Evolutionary conservation across 2,329 filamentous ascomycete species (phyloP).

Genomic region (Xylaria sp.): DNA sequence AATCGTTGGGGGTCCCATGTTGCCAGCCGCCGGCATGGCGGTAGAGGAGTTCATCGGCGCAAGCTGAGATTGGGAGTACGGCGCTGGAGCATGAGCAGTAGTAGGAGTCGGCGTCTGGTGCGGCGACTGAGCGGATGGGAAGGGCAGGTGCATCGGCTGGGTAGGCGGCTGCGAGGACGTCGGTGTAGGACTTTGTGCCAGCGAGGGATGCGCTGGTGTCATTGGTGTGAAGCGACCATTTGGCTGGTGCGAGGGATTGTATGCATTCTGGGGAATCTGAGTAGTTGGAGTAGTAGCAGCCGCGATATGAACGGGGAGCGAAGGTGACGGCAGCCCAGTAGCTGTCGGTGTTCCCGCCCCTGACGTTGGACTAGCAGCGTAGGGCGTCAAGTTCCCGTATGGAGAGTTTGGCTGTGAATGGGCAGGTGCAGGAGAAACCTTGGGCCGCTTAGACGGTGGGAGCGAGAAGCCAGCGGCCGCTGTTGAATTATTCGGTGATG

Average conservation of each 20-base stretch:
- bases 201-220: slow-evolving; percentile 25
- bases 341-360: slow-evolving; percentile 48
- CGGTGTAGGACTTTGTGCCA: slow-evolving; percentile 15
- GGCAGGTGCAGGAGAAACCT: slow-evolving; percentile 70
- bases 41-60: slow-evolving; percentile 30
- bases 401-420: slow-evolving; percentile 64
- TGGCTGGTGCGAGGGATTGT: slow-evolving; percentile 38
- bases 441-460: slow-evolving; percentile 75
- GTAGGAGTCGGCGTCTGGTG: slow-evolving; percentile 31
- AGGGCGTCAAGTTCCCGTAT: slow-evolving; percentile 44
- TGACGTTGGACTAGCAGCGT: slow-evolving; percentile 48
- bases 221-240: slow-evolving; percentile 34
- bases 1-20: slow-evolving; percentile 42
- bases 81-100: slow-evolving; percentile 28
- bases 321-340: slow-evolving; percentile 39
- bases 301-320: slow-evolving; percentile 35
- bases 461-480: slow-evolving; percentile 60
- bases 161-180: slow-evolving; percentile 20
- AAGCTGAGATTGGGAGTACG: slow-evolving; percentile 40
- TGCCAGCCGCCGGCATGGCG: slow-evolving; percentile 33
- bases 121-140: slow-evolving; percentile 1
- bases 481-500: slow-evolving; percentile 64
- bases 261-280: slow-evolving; percentile 41
- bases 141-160: slow-evolving; percentile 13
- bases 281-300: slow-evolving; percentile 12